Evolutionary conservation across 1,284 basidiomycete species (phyloP), one percentile per base, ranked within the genome.

Genomic region (Ganoderma lucidum): DNA sequence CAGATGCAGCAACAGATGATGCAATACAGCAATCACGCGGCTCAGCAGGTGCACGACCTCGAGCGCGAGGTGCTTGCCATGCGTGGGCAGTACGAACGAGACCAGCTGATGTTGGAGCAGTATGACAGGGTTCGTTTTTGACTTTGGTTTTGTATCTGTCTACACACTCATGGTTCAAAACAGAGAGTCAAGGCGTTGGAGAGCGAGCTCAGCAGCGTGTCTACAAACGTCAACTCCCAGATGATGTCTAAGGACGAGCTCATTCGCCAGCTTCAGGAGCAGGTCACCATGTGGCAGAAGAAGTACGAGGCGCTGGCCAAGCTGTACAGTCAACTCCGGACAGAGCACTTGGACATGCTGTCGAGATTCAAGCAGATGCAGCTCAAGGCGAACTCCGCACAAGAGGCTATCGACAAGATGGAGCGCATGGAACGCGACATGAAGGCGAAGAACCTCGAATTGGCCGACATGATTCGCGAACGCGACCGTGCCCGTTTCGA

Each of bases 221-320:
- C 89, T 44, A 84, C 88, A 72, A 96, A 97, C 77, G 89, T 98
- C 72, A 90, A 90, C 70, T 93, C 95, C 5, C 98, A 99, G 80
- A 88, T 99, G 84, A 81, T 85, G 66, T 93, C 95, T 63, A 99
- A 99, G 83, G 98, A 99, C 79, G 96, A 99, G 37, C 85, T 99
- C 77, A 96, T 99, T 79, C 92, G 92, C 78, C 96, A 98, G 80
- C 88, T 99, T 15, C 97, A 99, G 81, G 96, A 98, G 79, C 98
- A 99, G 83, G 96, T 98, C 71, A 94, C 91, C 8, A 84, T 98
- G 30, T 99, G 98, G 98, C 93, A 96, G 71, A 97, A 96, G 85
- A 99, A 99, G 83, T 99, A 99, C 82, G 98, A 99, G 81, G 96
- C 97, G 0, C 87, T 99, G 68, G 98, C 98, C 60, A 99, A 99